A percentile compares a stretch with the other conserved stretches of the same genome.
Evolutionary conservation across 495 filamentous ascomycete species (phyloP).

Genomic region (Lasiosphaeria hispida): DNA sequence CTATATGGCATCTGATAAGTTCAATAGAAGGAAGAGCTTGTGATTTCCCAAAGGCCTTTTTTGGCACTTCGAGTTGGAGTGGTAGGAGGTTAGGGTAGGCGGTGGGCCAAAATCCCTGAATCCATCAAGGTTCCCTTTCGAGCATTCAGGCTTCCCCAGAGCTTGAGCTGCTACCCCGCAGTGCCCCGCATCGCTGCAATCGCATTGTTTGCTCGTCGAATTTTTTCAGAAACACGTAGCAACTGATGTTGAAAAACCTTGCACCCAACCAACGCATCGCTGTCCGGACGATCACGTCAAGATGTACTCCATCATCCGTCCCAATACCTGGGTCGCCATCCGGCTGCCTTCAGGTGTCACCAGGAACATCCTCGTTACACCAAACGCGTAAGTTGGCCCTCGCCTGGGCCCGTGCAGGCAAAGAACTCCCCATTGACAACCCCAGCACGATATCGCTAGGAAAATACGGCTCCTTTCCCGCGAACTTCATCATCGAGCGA

Average conservation of each 20-base stretch:
- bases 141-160: no score
- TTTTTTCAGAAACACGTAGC: not conserved
- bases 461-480: conserved; percentile 84
- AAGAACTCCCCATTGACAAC: not conserved
- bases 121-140: conserved; percentile 19
- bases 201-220: no score
- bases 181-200: not conserved
- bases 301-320: conserved; percentile 54
- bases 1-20: no score
- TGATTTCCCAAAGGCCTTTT: no score
- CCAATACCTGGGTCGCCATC: conserved; percentile 63
- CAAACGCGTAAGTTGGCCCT: conserved; percentile 68
- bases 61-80: no score
- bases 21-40: no score
- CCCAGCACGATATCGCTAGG: conserved; percentile 75
- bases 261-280: not conserved
- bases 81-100: no score
- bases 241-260: not conserved
- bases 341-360: conserved; percentile 65
- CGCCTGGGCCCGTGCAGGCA: not conserved
- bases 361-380: conserved; percentile 61
- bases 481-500: conserved; percentile 80
- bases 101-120: no score
- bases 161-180: not conserved
- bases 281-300: conserved; percentile 5